phyloP scores from a whole-genome alignment of 2,329 filamentous ascomycete species.

The Trichoderma cornu-damae region DNA sequence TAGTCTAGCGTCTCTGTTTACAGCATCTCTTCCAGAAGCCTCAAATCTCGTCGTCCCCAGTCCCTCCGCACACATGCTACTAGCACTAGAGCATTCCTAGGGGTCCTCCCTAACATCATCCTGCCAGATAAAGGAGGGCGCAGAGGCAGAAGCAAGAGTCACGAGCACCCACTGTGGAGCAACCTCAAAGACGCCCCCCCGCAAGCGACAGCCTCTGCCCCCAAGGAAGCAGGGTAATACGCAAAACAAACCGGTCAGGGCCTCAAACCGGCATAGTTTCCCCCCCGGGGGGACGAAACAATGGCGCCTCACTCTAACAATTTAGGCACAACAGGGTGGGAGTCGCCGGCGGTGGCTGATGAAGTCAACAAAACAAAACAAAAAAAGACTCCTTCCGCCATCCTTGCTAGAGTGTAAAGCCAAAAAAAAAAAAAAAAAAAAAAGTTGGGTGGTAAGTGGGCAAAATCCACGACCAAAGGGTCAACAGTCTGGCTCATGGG shows the following conservation, averaged over 20 bases:
- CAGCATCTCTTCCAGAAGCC: not conserved
- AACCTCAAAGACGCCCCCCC: no score
- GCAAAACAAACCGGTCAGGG: not conserved
- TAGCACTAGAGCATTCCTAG: not conserved
- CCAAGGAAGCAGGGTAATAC: not conserved
- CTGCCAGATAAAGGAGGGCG: not conserved
- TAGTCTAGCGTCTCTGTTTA: not conserved
- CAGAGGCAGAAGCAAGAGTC: not conserved
- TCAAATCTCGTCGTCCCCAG: no score
- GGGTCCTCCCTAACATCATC: not conserved
- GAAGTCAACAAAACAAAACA: no score
- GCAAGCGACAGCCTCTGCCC: not conserved
- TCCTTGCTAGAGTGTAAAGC: not conserved
- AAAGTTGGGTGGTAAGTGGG: no score
- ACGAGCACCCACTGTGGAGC: no score
- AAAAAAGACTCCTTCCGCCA: not conserved
- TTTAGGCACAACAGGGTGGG: slow-evolving; percentile 5
- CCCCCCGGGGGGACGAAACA: not conserved
- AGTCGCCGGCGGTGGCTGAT: no score
- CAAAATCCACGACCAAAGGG: no score
- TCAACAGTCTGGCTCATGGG: no score
- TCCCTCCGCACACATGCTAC: no score
- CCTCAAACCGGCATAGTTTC: not conserved
- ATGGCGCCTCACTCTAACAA: not conserved
- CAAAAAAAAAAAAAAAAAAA: not conserved